Evolutionary conservation across 352 stramenopile genomes (phyloP).

Genomic region (Globisporangium perplexum): DNA sequence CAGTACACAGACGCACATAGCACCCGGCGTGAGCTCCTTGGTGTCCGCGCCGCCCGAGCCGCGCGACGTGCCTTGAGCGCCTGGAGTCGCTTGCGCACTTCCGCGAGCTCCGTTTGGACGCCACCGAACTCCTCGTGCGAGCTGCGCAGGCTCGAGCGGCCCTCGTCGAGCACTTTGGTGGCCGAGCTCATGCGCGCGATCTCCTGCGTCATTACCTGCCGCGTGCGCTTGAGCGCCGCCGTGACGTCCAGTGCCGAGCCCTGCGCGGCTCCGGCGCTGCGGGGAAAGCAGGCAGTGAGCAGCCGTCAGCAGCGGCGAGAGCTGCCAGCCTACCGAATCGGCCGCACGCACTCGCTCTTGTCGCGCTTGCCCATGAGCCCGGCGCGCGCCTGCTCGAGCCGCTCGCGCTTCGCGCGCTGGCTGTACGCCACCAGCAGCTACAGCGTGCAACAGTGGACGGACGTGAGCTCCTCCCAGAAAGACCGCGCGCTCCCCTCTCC

Average conservation of each 20-base stretch:
- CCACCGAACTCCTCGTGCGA: slow-evolving; percentile 57
- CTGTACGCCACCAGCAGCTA: slow-evolving; percentile 55
- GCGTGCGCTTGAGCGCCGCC: slow-evolving; percentile 56
- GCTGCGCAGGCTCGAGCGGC: slow-evolving; percentile 44
- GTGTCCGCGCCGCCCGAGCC: too few species aligned
- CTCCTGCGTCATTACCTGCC: slow-evolving; percentile 64
- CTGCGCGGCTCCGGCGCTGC: neutral
- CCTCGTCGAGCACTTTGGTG: slow-evolving; percentile 65
- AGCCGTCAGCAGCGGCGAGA: too few species aligned
- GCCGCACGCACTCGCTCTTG: slow-evolving; percentile 19
- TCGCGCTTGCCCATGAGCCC: slow-evolving; percentile 34
- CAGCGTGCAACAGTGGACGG: too few species aligned
- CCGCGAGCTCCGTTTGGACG: slow-evolving; percentile 47
- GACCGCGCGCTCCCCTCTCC: neutral
- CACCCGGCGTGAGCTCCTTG: neutral
- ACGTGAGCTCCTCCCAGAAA: neutral
- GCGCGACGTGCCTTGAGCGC: slow-evolving; percentile 23
- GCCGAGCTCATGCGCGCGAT: slow-evolving; percentile 63
- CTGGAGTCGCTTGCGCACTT: slow-evolving; percentile 59
- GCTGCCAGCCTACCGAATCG: too few species aligned
- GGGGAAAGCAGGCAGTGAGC: too few species aligned
- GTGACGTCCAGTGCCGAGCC: slow-evolving; percentile 55
- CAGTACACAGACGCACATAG: neutral
- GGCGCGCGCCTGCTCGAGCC: slow-evolving; percentile 39
- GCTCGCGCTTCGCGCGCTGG: slow-evolving; percentile 52